Evolutionary conservation across 768 basidiomycete species (phyloP), one percentile per base, ranked within the genome.

Genomic region (Lepiota brunneoincarnata): DNA sequence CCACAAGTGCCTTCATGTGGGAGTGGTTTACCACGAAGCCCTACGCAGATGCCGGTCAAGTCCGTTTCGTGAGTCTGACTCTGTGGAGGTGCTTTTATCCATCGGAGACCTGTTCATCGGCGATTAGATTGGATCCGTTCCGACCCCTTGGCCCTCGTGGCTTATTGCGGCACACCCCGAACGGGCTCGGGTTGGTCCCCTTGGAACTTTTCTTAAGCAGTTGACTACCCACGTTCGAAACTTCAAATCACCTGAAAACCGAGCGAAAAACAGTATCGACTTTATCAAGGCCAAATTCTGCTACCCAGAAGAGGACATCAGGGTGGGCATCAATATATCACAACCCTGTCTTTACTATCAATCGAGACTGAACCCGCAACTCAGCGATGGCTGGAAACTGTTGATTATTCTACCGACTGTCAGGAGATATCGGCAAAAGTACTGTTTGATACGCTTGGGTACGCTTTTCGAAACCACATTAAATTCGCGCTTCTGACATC

Each of bases 91-190:
- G 12, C 35, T 23, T 34, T 21, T n/a, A n/a, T n/a, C n/a, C n/a
- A n/a, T n/a, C n/a, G n/a, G 34, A 39, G 39, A 20, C 45, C 28
- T 40, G 6, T 14, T 23, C 15, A 14, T 45, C 17, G 15, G 23
- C 26, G 23, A 20, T 36, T 51, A 92, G 89, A 91, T 93, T 58
- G 88, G 89, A 12, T 84, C 87, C 7, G 86, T 92, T 4, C 86
- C 86, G 35, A 98, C 95, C 0, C 96, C 96, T 0, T 99, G 96
- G 96, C 91, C 94, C 12, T 95, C 93, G 0, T 99, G 96, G 96
- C 72, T 91, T 54, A 91, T 98, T 63, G 95, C 91, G 21, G 92
- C 92, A 6, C 88, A 92, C 59, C 87, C 76, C 15, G 68, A 75
- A n/a, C 80, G 87, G 14, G 82, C 86, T 24, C 67, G 81, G 3